Percentiles rank a stretch among this genome's conserved stretches.
These are phyloP conservation scores for Isatis lusitanica DNA, from an alignment of 441 rosid species.

Conservation along the genomic window DNA sequence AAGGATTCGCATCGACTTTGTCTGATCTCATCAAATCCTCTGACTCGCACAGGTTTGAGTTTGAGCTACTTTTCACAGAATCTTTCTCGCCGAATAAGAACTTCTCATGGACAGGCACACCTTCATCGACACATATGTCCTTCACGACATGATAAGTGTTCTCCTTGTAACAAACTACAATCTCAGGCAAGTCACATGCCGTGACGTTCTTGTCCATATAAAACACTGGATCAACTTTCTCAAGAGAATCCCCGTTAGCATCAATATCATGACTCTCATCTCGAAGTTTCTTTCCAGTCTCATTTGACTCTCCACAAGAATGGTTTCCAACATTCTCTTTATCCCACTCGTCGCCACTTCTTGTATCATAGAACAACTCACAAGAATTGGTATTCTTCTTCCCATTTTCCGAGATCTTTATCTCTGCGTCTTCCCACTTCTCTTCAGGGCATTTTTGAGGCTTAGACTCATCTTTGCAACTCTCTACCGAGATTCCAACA, in stretches of 20 bases:
- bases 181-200: constrained; percentile 60
- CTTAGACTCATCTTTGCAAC: constrained; percentile 39
- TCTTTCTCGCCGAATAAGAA: constrained; percentile 49
- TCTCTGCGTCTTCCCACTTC: constrained; percentile 34
- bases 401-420: constrained; percentile 35
- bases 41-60: constrained; percentile 27
- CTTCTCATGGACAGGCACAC: constrained; percentile 56
- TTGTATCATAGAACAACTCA: constrained; percentile 35
- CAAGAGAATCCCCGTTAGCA: constrained; percentile 32
- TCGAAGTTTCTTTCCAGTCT: neutral
- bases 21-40: constrained; percentile 29
- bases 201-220: constrained; percentile 58
- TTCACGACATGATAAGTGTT: constrained; percentile 54
- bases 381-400: constrained; percentile 2
- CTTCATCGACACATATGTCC: constrained; percentile 81
- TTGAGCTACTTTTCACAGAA: constrained; percentile 29
- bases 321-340: constrained; percentile 36
- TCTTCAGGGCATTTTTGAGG: constrained; percentile 40
- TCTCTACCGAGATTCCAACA: constrained; percentile 38
- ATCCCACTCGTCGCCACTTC: constrained; percentile 34
- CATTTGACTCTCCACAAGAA: constrained; percentile 29
- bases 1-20: neutral
- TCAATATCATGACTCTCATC: neutral
- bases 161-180: constrained; percentile 66
- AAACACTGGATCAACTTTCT: constrained; percentile 38